Evolutionary conservation across 2,329 filamentous ascomycete genomes (phyloP), one percentile per base, ranked within the genome.

Genomic region (Sarocladium kiliense): DNA sequence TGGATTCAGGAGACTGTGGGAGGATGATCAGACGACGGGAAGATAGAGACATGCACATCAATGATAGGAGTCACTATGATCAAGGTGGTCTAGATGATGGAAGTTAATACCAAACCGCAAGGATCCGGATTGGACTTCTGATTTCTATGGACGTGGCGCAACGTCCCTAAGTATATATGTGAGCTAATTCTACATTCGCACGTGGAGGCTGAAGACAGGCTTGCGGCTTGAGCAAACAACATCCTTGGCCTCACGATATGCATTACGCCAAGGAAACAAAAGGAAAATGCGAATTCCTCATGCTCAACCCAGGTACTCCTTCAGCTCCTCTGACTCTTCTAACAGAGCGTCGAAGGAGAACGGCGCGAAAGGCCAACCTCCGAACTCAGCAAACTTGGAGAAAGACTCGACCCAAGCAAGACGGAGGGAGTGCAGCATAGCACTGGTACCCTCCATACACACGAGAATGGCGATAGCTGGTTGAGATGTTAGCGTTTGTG

Each of bases 391-490:
- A 77, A 96, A 93, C 77, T 96, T 96, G 75, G 90, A 95, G 85
- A 97, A 97, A 18, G 92, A 93, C 73, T 97, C 93, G 59, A 97
- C 92, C 92, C 92, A 97, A 64, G 96, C 92, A 66, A 97, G 77
- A 78, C 92, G 84, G 63, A 97, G 81, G 58, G 87, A 90, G 76
- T 96, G 91, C 75, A 96, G 79, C 92, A 97, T 97, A 64, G 92
- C 92, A 73, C 88, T 93, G 30, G 93, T 96, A 61, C 92, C 92
- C 71, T 97, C 92, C 92, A 97, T 97, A 64, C 94, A 85, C 63
- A 94, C 93, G 56, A 97, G 77, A 61, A 97, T 80, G 59, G 73
- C 73, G 61, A 76, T 74, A 26, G 73, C 73, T 75, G 18, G 6
- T 26, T 6, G 18, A 34, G 6, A 12, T 12, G 18, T 73, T 62